Evolutionary conservation across 768 basidiomycete genomes (phyloP), one percentile per base, ranked within the genome.

Genomic region (Leccinum sublutescens): DNA sequence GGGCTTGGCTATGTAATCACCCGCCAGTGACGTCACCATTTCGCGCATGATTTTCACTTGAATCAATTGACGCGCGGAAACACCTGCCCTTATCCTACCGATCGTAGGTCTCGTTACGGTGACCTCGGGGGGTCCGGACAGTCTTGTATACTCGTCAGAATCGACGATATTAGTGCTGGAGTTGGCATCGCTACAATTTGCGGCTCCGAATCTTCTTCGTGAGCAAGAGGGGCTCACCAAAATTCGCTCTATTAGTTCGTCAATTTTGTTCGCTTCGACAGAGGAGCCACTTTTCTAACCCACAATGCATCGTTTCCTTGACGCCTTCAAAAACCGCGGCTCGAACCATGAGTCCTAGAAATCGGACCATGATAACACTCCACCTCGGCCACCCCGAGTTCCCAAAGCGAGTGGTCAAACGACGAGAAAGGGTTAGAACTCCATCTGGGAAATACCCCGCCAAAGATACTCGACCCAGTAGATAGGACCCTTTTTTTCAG

Each of bases 401-500:
- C 52, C 2, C 27, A 53, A 5, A 67, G 60, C 33, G 50, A 57
- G 23, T n/a, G 25, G 7, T 59, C 62, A 1, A 33, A 55, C 15
- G 47, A 40, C 9, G 55, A 59, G 2, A 23, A 58, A 6, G 51
- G 33, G 19, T 11, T 12, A 7, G 50, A 43, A 23, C 52, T 59
- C 25, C 45, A 48, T 5, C 47, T 52, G 9, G 58, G 57, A 31
- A 36, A 65, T 23, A 21, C 19, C 34, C 54, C 34, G 1, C 54
- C 25, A 12, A 60, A 67, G n/a, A 60, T 58, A n/a, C 45, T 52
- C 7, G 64, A 56, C 29, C 55, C 62, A 5, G 55, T 59, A 6
- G 55, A 55, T 17, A 54, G 55, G 15, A 51, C 38, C 23, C 8
- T 84, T 89, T 60, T 79, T 81, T 4, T 88, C 27, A 27, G 27